Percentiles rank a stretch among this genome's conserved stretches.
These are phyloP conservation scores for Colletotrichum theobromicola DNA, from an alignment of 2,329 filamentous ascomycete species.

Conservation along the genomic window DNA sequence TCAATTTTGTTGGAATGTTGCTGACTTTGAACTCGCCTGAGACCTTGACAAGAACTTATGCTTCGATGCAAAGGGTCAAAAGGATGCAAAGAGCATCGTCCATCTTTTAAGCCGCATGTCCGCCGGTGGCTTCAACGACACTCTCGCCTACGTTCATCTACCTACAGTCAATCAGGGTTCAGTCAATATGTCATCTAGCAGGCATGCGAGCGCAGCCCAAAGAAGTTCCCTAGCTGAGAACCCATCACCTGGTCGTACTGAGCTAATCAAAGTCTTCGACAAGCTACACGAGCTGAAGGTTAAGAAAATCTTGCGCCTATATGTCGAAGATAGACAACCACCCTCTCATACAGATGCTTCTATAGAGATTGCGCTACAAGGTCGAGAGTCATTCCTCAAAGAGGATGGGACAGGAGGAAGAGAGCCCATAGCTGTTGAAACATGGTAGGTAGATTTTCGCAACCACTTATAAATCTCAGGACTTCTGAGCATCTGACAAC, in stretches of 20 bases:
- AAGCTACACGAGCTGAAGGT: neutral
- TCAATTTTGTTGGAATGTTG: fast-evolving
- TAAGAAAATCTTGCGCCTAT: neutral
- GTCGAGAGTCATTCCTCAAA: neutral
- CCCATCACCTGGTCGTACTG: neutral
- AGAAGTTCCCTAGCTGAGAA: neutral
- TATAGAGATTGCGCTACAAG: neutral
- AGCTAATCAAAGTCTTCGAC: neutral
- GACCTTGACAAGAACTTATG: neutral
- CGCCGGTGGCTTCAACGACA: neutral
- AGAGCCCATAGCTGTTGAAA: neutral
- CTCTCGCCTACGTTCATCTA: neutral
- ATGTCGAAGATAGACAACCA: neutral
- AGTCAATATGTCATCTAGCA: fast-evolving
- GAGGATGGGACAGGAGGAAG: neutral
- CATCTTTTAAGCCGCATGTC: neutral
- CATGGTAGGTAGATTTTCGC: neutral
- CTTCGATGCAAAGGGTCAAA: neutral
- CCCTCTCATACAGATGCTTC: neutral
- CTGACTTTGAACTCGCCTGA: fast-evolving
- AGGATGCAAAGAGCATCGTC: neutral
- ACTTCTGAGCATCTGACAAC: neutral
- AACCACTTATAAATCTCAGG: neutral
- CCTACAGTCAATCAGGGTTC: neutral
- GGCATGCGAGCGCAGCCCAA: neutral